These are phyloP conservation scores for Dioscorea zingiberensis DNA, from an alignment of 106 monocot species.

Conservation along the genomic window DNA sequence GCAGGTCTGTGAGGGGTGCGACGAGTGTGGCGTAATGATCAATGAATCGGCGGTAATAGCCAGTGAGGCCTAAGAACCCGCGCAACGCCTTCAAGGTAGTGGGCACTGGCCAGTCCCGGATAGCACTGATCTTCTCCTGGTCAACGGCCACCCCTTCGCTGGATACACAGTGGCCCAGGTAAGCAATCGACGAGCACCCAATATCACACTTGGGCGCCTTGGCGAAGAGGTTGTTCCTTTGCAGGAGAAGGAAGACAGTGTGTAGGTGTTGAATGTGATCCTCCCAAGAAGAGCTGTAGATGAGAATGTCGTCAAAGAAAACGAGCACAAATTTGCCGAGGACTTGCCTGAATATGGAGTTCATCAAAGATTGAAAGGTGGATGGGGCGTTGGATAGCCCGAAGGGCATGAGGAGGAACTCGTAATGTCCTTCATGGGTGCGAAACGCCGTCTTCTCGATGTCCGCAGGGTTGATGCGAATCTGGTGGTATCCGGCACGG, in stretches of 20 bases:
- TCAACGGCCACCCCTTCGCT: background rate
- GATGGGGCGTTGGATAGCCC: too few species aligned
- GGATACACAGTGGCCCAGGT: background rate
- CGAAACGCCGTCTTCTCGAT: background rate
- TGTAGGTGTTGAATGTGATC: slow-evolving; percentile 2
- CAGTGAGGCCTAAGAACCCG: slow-evolving; percentile 14
- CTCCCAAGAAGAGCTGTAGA: too few species aligned
- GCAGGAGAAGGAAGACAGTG: background rate
- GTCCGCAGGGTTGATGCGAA: background rate
- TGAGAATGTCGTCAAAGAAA: too few species aligned
- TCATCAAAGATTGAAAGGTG: too few species aligned
- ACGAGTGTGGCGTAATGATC: background rate
- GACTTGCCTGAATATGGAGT: too few species aligned
- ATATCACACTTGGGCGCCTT: background rate
- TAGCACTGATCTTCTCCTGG: background rate
- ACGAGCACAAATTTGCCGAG: too few species aligned
- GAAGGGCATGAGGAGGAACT: too few species aligned
- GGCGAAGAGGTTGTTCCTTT: background rate
- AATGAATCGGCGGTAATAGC: slow-evolving; percentile 6
- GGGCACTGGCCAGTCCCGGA: background rate
- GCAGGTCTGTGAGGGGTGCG: background rate
- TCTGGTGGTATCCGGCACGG: slow-evolving; percentile 16
- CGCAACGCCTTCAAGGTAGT: background rate
- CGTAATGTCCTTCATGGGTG: too few species aligned
- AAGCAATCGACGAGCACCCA: background rate